Evolutionary conservation across 257 asterid species (phyloP).

Genomic region (Osmanthus fragrans): DNA sequence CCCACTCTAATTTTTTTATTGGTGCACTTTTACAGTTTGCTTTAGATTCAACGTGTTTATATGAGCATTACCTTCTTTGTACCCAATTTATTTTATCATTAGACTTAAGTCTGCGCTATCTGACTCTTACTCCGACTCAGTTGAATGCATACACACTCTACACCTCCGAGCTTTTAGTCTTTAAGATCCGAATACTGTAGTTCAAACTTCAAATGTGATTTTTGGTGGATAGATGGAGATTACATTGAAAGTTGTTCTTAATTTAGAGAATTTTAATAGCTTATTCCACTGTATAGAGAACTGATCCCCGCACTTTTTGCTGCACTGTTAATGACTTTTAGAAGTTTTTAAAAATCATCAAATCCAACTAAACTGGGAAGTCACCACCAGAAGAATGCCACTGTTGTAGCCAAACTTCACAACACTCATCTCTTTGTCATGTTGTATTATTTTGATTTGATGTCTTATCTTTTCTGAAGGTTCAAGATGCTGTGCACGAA

Average conservation of each 20-base stretch:
- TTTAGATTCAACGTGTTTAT: not conserved
- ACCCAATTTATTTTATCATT: not conserved
- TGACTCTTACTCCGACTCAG: not conserved
- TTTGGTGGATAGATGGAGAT: not conserved
- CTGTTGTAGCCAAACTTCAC: not conserved
- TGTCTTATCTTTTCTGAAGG: slow-evolving; percentile 42
- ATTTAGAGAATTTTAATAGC: not conserved
- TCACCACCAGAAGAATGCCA: not conserved
- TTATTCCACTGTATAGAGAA: not conserved
- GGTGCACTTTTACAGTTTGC: not conserved
- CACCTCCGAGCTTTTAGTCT: not conserved
- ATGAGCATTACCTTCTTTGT: not conserved
- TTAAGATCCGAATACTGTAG: not conserved
- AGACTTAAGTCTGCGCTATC: not conserved
- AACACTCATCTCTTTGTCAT: not conserved
- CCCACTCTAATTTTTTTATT: not conserved
- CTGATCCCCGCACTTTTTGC: too few species aligned
- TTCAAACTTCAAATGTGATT: not conserved
- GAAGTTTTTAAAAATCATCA: not conserved
- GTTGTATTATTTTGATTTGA: not conserved
- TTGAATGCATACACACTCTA: not conserved
- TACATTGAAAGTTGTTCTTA: not conserved
- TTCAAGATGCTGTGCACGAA: slow-evolving; percentile 65
- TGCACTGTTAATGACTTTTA: not conserved
- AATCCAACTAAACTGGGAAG: not conserved